A percentile compares a stretch with the other conserved stretches of the same genome.
These are phyloP conservation scores for Heliosperma pusillum DNA, from an alignment of 148 eudicot genomes.

Conservation along the genomic window DNA sequence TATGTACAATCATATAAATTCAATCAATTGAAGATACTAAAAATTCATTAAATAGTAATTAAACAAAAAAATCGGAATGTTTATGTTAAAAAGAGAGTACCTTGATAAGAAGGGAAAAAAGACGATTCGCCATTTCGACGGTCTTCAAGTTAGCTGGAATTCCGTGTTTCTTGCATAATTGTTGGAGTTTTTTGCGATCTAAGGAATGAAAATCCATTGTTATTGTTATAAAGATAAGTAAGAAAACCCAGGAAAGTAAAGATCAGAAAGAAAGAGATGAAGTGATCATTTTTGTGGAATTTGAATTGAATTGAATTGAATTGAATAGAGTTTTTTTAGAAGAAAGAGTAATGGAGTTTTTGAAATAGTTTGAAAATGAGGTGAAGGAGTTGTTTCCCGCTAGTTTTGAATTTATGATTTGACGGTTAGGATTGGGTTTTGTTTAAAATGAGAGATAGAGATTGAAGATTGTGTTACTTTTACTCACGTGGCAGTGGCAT, in stretches of 20 bases:
- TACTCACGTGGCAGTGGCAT: too few relatives aligned
- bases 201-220: constrained; percentile 60
- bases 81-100: constrained; percentile 18
- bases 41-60: constrained; percentile 5
- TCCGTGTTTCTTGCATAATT: constrained; percentile 59
- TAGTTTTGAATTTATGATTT: background rate
- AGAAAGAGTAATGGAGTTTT: background rate
- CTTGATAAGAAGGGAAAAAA: constrained; percentile 41
- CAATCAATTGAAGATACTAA: background rate
- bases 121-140: constrained; percentile 55
- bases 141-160: constrained; percentile 65
- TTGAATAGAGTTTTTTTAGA: background rate
- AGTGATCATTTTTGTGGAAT: background rate
- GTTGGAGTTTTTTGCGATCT: constrained; percentile 57
- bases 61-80: background rate
- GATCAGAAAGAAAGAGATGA: background rate
- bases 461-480: too few relatives aligned
- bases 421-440: too few relatives aligned
- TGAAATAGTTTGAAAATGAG: background rate
- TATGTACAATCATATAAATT: background rate
- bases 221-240: constrained; percentile 28
- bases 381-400: background rate
- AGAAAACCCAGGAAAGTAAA: background rate
- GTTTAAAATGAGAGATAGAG: too few relatives aligned
- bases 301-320: background rate